Conservation (phyloP, 179 eudicot genomes). For the Beta lomatogona region DNA sequence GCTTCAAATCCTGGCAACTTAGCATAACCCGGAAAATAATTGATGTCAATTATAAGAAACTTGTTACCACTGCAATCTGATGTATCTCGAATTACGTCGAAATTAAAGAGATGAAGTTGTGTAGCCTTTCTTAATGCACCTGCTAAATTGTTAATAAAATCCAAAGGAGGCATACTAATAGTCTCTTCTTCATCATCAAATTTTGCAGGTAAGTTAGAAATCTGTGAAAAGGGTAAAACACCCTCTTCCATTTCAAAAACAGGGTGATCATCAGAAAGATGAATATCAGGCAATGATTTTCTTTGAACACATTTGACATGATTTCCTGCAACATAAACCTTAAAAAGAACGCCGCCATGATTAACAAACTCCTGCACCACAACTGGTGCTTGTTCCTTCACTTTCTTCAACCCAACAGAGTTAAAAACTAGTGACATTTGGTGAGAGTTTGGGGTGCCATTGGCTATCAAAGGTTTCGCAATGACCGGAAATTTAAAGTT, state of each 20-base stretch:
- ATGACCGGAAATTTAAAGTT: not conserved
- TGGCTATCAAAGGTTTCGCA: not conserved
- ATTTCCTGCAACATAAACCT: slow-evolving; percentile 16
- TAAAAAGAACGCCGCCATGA: slow-evolving; percentile 1
- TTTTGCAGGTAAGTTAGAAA: slow-evolving; percentile 6
- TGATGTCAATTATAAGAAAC: slow-evolving; percentile 13
- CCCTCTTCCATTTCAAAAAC: not conserved
- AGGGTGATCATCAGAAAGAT: not conserved
- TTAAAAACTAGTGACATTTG: slow-evolving; percentile 2
- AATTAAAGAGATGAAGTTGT: not conserved
- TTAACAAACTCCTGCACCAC: slow-evolving; percentile 18
- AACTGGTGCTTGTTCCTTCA: not conserved
- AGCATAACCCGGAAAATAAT: slow-evolving; percentile 10
- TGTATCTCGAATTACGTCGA: slow-evolving; percentile 3
- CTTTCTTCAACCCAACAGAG: not conserved
- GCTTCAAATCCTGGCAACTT: slow-evolving; percentile 14
- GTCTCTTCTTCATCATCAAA: not conserved
- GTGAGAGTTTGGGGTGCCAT: slow-evolving; percentile 1
- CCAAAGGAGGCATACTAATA: not conserved
- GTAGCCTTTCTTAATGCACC: not conserved
- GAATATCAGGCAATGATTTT: not conserved
- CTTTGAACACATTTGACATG: slow-evolving; percentile 9
- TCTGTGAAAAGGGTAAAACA: slow-evolving; percentile 11
- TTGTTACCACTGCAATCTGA: not conserved
- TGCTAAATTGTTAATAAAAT: not conserved